These are phyloP conservation scores for Prunus padus DNA, from an alignment of 306 rosid species.

Conservation along the genomic window DNA sequence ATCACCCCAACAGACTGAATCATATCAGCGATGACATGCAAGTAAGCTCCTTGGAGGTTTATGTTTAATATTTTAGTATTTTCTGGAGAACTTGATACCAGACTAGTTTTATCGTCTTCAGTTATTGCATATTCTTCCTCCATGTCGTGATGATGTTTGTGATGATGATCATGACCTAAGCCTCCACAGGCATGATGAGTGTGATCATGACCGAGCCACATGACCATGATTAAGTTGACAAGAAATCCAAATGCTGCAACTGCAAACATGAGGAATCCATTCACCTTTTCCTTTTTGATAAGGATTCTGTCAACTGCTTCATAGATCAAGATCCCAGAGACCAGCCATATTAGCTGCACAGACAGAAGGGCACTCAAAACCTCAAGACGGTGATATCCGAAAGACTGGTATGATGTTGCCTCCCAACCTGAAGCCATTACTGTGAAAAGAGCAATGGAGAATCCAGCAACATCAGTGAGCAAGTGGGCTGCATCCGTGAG, in stretches of 20 bases:
- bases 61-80: constrained; percentile 46
- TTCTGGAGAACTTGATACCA: constrained; percentile 38
- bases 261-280: constrained; percentile 80
- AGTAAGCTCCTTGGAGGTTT: constrained; percentile 88
- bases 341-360: constrained; percentile 80
- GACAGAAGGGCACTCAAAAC: constrained; percentile 88
- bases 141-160: not conserved
- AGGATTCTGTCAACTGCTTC: constrained; percentile 69
- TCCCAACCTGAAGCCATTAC: constrained; percentile 89
- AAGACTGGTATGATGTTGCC: constrained; percentile 71
- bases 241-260: constrained; percentile 81
- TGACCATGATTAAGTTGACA: constrained; percentile 70
- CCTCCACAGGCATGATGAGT: constrained; percentile 23
- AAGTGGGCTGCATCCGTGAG: constrained; percentile 89
- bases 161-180: constrained; percentile 21
- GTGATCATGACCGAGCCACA: constrained; percentile 75
- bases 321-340: constrained; percentile 71
- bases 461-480: constrained; percentile 81
- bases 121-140: constrained; percentile 34
- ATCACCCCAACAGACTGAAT: constrained; percentile 94
- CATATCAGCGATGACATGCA: constrained; percentile 86
- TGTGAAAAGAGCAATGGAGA: constrained; percentile 73
- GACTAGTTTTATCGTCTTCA: constrained; percentile 47
- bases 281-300: constrained; percentile 36
- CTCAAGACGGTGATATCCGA: constrained; percentile 83